Conservation (phyloP, 768 basidiomycete genomes). For the Termitomyces sp. region DNA sequence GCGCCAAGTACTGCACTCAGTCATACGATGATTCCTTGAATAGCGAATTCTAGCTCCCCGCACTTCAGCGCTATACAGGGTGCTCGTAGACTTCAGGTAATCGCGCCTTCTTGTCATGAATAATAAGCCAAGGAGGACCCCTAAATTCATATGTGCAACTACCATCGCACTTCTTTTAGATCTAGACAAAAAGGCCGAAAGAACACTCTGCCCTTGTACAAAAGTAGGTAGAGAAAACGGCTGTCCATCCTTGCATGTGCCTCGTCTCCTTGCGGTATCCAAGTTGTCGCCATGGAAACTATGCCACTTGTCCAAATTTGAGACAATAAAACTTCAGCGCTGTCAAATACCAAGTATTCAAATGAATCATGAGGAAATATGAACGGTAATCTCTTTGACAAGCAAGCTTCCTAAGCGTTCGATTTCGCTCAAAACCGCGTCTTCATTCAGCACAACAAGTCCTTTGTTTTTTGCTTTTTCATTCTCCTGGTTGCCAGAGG, state of each 20-base stretch:
- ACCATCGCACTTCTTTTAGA: background rate
- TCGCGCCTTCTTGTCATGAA: background rate
- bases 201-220: background rate
- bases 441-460: conserved; percentile 61
- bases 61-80: background rate
- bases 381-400: conserved; percentile 43
- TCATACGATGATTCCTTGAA: background rate
- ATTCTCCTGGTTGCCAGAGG: conserved; percentile 22
- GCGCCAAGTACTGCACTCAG: background rate
- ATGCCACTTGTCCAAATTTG: background rate
- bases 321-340: background rate
- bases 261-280: no score
- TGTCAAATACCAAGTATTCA: background rate
- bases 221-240: background rate
- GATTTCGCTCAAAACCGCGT: conserved; percentile 68
- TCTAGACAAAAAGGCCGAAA: background rate
- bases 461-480: conserved; percentile 51
- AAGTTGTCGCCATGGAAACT: background rate
- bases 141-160: background rate
- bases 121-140: background rate
- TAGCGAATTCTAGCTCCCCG: background rate
- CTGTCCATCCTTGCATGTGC: background rate
- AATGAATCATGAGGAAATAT: conserved; percentile 6
- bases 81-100: background rate
- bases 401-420: conserved; percentile 69